A percentile compares a stretch with the other conserved stretches of the same genome.
These are phyloP conservation scores for Avena sativa DNA, from an alignment of 176 grass and related monocot species.

Conservation along the genomic window DNA sequence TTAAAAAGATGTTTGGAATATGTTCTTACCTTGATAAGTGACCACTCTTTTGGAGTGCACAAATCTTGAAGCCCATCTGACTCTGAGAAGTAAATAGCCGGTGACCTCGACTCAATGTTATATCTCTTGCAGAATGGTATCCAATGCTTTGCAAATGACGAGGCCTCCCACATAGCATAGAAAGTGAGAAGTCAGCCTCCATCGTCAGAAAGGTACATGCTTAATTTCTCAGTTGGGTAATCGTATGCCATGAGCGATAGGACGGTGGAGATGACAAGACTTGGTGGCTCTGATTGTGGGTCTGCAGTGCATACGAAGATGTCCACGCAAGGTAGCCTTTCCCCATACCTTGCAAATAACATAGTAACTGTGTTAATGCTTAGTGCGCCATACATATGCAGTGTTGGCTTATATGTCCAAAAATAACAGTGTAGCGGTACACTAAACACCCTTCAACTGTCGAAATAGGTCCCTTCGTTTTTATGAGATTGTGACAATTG, in stretches of 20 bases:
- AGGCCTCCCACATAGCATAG: slow-evolving; percentile 72
- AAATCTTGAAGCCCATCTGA: slow-evolving; percentile 24
- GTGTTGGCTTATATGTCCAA: background rate
- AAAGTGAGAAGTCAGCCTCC: slow-evolving; percentile 72
- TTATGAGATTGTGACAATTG: background rate
- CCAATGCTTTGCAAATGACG: slow-evolving; percentile 64
- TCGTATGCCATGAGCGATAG: slow-evolving; percentile 78
- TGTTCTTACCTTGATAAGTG: slow-evolving; percentile 46
- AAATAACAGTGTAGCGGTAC: background rate
- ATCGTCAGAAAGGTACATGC: slow-evolving; percentile 78
- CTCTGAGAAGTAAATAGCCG: slow-evolving; percentile 57
- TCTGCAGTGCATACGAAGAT: slow-evolving; percentile 82
- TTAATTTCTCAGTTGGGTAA: slow-evolving; percentile 60
- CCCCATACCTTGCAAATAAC: slow-evolving; percentile 46
- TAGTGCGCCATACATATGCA: background rate
- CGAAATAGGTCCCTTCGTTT: background rate
- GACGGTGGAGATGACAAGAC: slow-evolving; percentile 60
- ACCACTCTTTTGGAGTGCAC: slow-evolving; percentile 45
- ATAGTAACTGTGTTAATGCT: background rate
- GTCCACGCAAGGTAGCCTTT: slow-evolving; percentile 59
- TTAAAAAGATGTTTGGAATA: background rate
- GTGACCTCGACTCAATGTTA: slow-evolving; percentile 71
- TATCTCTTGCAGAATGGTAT: slow-evolving; percentile 72
- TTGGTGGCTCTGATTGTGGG: slow-evolving; percentile 63
- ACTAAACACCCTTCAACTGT: background rate